phyloP scores from a whole-genome alignment of 192 early-diverging fungal species.

The Kickxella alabastrina region DNA sequence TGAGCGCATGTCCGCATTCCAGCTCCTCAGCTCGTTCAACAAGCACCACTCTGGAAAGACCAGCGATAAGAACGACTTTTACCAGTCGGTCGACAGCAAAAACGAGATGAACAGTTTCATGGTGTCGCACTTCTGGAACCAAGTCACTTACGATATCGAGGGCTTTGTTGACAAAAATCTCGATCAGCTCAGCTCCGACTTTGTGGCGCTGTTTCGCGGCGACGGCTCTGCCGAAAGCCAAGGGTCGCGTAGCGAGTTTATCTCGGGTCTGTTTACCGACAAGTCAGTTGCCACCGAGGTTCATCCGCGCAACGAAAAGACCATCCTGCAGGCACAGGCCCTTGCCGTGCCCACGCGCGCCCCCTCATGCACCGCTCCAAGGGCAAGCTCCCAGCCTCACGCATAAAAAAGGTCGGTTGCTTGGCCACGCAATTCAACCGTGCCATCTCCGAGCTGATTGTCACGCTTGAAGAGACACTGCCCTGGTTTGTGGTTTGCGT shows the following conservation, averaged over 20 bases:
- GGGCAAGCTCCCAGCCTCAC: slow-evolving; percentile 57
- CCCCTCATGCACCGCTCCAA: slow-evolving; percentile 51
- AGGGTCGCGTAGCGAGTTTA: slow-evolving; percentile 71
- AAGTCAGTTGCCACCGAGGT: slow-evolving; percentile 68
- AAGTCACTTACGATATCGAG: slow-evolving; percentile 78
- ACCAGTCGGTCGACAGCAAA: slow-evolving; percentile 44
- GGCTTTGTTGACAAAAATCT: slow-evolving; percentile 80
- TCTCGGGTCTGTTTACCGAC: slow-evolving; percentile 69
- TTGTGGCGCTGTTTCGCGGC: slow-evolving; percentile 78
- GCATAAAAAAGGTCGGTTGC: slow-evolving; percentile 54
- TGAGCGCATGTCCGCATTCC: slow-evolving; percentile 38
- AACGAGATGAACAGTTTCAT: slow-evolving; percentile 61
- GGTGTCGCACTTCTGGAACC: slow-evolving; percentile 74
- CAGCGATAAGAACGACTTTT: slow-evolving; percentile 30
- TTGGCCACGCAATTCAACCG: slow-evolving; percentile 56
- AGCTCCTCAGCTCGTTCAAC: slow-evolving; percentile 42
- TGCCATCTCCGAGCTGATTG: slow-evolving; percentile 69
- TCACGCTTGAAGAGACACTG: slow-evolving; percentile 75
- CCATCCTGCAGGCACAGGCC: slow-evolving; percentile 74
- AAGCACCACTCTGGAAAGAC: slow-evolving; percentile 33
- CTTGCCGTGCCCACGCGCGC: slow-evolving; percentile 72
- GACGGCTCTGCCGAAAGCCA: slow-evolving; percentile 62
- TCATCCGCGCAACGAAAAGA: slow-evolving; percentile 68
- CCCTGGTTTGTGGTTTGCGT: slow-evolving; percentile 84
- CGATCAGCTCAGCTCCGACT: slow-evolving; percentile 73